A percentile compares a stretch with the other conserved stretches of the same genome.
Evolutionary conservation across 352 stramenopile species (phyloP).

Genomic region (Globisporangium parvum): DNA sequence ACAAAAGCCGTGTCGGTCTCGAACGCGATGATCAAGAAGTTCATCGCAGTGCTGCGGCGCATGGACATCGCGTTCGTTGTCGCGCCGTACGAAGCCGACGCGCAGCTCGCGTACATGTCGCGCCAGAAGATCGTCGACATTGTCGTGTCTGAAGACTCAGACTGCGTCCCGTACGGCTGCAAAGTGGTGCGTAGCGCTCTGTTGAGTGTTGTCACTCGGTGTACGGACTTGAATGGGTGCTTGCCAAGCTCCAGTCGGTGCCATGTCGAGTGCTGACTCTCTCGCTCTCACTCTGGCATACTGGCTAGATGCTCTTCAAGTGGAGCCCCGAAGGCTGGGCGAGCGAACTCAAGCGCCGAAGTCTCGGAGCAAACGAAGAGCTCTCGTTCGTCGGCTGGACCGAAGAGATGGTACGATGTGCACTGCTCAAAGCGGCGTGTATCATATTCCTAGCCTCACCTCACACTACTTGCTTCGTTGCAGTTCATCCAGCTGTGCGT

Average conservation of each 20-base stretch:
- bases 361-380: slow-evolving; percentile 74
- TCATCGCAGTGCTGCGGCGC: slow-evolving; percentile 50
- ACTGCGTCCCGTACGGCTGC: slow-evolving; percentile 94
- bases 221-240: neutral
- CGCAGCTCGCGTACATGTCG: slow-evolving; percentile 94
- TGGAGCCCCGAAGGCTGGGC: slow-evolving; percentile 83
- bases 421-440: neutral
- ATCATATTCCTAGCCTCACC: neutral
- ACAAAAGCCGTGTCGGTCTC: slow-evolving; percentile 55
- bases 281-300: neutral
- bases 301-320: slow-evolving; percentile 90
- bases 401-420: slow-evolving; percentile 69
- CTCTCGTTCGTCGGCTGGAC: slow-evolving; percentile 80
- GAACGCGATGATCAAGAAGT: slow-evolving; percentile 68
- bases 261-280: neutral
- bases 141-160: slow-evolving; percentile 96
- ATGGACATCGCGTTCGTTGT: slow-evolving; percentile 91
- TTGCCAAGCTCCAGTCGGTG: neutral
- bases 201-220: neutral
- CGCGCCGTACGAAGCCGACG: slow-evolving; percentile 96
- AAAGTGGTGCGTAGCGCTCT: slow-evolving; percentile 28
- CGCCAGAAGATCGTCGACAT: slow-evolving; percentile 85
- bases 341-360: slow-evolving; percentile 80
- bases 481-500: slow-evolving; percentile 84
- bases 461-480: neutral